A percentile compares a stretch with the other conserved stretches of the same genome.
Conservation (phyloP, 805 yeast genomes). For the Ogataea zsoltii region DNA sequence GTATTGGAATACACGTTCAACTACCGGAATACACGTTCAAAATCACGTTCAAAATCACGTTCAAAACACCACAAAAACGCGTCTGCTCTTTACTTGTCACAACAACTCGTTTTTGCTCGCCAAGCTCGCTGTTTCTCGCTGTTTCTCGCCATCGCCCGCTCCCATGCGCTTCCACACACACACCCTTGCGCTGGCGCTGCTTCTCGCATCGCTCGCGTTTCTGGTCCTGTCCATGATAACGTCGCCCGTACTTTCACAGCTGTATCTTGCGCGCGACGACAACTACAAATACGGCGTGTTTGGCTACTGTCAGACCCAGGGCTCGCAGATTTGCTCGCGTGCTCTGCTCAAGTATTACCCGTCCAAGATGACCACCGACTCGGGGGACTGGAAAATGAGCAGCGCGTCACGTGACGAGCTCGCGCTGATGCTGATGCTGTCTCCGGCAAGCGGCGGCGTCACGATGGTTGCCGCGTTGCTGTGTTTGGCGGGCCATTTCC, state of each 20-base stretch:
- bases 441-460: constrained; percentile 69
- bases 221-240: constrained; percentile 61
- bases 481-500: constrained; percentile 35
- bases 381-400: constrained; percentile 50
- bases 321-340: constrained; percentile 22
- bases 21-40: no score
- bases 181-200: constrained; percentile 42
- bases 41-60: no score
- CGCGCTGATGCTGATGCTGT: constrained; percentile 54
- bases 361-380: constrained; percentile 30
- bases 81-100: no score
- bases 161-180: constrained; percentile 23
- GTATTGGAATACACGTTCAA: no score
- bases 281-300: constrained; percentile 59
- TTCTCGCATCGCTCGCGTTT: constrained; percentile 58
- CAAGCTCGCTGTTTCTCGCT: no score
- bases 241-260: constrained; percentile 53
- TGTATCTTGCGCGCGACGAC: constrained; percentile 50
- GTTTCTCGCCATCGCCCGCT: no score
- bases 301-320: constrained; percentile 53
- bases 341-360: constrained; percentile 43
- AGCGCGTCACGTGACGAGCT: constrained; percentile 48
- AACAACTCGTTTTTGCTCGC: no score
- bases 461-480: constrained; percentile 47
- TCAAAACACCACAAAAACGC: no score